Evolutionary conservation across 129 eudicot species (phyloP).

Genomic region (Helichrysum umbraculigerum): DNA sequence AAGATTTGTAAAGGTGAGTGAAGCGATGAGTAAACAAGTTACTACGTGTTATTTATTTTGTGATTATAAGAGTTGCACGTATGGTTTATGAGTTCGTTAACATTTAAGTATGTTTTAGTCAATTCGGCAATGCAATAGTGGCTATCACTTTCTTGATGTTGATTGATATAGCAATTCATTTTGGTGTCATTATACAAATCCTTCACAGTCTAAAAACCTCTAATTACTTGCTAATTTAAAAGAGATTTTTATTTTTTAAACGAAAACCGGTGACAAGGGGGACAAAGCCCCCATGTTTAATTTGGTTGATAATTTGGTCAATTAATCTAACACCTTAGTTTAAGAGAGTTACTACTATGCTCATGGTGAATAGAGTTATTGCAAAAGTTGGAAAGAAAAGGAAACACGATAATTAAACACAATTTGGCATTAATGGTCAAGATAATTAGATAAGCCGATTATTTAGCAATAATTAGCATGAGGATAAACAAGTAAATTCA

Average conservation of each 20-base stretch:
- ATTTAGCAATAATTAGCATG: conserved; percentile 19
- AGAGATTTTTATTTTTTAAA: too few species aligned
- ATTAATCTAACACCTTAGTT: too few species aligned
- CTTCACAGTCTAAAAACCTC: not conserved
- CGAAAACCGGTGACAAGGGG: too few species aligned
- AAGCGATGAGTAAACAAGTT: not conserved
- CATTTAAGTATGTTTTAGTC: not conserved
- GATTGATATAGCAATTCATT: conserved; percentile 6
- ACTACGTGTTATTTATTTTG: not conserved
- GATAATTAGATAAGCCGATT: not conserved
- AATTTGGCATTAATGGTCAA: not conserved
- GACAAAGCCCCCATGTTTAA: too few species aligned
- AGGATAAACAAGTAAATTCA: conserved; percentile 23
- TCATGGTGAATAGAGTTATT: too few species aligned
- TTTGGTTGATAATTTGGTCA: too few species aligned
- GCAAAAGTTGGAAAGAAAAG: too few species aligned
- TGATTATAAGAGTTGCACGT: conserved; percentile 21
- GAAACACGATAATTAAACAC: too few species aligned
- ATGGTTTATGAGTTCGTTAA: not conserved
- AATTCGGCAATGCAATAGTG: not conserved
- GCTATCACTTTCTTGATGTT: conserved; percentile 13
- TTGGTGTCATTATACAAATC: conserved; percentile 4
- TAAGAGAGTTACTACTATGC: too few species aligned
- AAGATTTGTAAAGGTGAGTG: not conserved
- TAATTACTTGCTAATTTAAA: not conserved